phyloP scores from a whole-genome alignment of 2,329 filamentous ascomycete species.

The Aspergillus ochraceus region DNA sequence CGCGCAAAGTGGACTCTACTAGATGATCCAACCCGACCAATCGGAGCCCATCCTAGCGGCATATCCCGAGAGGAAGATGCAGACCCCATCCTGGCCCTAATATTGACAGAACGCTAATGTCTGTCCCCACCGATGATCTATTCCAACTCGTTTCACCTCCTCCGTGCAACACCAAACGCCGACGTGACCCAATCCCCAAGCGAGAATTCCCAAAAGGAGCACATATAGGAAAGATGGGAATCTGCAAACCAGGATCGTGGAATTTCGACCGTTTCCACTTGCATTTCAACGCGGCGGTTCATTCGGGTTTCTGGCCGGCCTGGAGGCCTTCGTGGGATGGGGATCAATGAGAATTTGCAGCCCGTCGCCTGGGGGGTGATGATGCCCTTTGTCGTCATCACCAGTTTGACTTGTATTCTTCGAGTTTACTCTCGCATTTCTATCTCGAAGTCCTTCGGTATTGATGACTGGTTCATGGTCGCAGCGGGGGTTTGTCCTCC shows the following conservation, averaged over 20 bases:
- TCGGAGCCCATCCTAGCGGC: neutral
- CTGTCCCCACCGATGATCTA: neutral
- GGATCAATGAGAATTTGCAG: conserved; percentile 6
- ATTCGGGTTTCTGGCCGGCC: neutral
- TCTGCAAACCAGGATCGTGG: neutral
- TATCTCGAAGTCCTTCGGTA: neutral
- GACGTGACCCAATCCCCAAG: neutral
- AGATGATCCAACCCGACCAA: neutral
- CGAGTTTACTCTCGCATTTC: conserved; percentile 7
- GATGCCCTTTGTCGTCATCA: conserved; percentile 3
- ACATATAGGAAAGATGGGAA: neutral
- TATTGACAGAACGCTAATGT: neutral
- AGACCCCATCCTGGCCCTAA: neutral
- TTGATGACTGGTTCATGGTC: neutral
- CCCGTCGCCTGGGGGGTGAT: conserved; percentile 6
- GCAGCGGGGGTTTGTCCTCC: neutral
- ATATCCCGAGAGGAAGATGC: neutral
- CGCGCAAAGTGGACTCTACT: neutral
- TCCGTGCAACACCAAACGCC: neutral
- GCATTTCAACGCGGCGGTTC: neutral
- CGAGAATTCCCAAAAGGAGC: neutral
- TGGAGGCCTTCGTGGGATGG: neutral
- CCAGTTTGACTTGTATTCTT: conserved; percentile 1
- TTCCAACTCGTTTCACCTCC: neutral
- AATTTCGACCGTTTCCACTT: neutral